Evolutionary conservation across 225 moss, liverwort and hornwort genomes (phyloP).

Genomic region (Climacium dendroides): DNA sequence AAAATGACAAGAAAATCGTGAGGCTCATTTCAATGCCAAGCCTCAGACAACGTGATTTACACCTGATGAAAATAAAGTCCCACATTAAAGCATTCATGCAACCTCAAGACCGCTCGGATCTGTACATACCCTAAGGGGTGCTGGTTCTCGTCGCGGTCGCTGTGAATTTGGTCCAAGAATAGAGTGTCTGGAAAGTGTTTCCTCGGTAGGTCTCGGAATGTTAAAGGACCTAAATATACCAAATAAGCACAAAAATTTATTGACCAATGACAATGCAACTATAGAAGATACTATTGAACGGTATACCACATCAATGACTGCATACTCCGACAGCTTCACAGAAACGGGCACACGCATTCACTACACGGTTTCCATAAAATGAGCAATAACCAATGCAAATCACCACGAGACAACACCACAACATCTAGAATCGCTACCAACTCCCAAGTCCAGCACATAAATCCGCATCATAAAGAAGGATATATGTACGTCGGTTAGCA

Average conservation of each 20-base stretch:
- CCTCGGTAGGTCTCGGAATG: conserved; percentile 84
- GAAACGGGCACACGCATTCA: neutral
- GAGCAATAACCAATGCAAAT: neutral
- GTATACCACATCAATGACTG: neutral
- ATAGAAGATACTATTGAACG: neutral
- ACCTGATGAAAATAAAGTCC: neutral
- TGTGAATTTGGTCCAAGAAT: conserved; percentile 49
- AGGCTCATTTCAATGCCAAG: neutral
- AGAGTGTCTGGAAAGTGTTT: conserved; percentile 90
- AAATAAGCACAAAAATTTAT: neutral
- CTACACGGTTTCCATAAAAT: neutral
- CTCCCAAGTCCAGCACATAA: neutral
- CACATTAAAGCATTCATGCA: neutral
- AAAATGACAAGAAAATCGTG: neutral
- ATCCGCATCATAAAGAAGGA: neutral
- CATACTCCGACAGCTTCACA: neutral
- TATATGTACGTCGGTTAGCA: neutral
- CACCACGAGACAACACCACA: neutral
- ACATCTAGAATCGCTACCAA: neutral
- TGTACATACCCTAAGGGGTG: conserved; percentile 48
- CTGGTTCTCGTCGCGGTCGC: conserved; percentile 41
- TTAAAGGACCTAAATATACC: conserved; percentile 43
- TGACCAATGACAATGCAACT: neutral
- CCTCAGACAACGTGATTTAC: neutral
- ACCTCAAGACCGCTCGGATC: neutral